phyloP scores from a whole-genome alignment of 2,329 filamentous ascomycete species.

The Neonectria punicea region DNA sequence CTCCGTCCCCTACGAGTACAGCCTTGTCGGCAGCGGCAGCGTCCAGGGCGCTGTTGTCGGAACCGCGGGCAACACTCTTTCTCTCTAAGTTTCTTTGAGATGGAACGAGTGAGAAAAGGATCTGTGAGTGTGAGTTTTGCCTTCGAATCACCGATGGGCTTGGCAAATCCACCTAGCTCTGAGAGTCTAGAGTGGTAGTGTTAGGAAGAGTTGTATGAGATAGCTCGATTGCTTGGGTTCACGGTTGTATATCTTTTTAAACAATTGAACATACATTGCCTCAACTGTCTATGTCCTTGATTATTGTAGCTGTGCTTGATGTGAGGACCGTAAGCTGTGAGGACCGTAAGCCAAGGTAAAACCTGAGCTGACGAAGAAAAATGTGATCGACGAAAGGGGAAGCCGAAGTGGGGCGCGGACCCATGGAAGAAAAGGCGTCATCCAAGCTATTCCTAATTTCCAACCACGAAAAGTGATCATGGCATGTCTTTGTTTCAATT shows the following conservation, averaged over 20 bases:
- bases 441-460: neutral
- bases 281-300: neutral
- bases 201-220: neutral
- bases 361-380: too few species aligned
- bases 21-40: conserved; percentile 60
- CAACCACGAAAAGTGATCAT: neutral
- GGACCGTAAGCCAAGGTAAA: too few species aligned
- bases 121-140: neutral
- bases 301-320: too few species aligned
- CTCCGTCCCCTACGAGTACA: conserved; percentile 62
- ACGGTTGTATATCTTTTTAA: neutral
- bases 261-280: neutral
- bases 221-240: neutral
- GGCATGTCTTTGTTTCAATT: neutral
- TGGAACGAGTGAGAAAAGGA: neutral
- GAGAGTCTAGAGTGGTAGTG: neutral
- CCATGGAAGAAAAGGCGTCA: neutral
- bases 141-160: neutral
- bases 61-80: conserved; percentile 52
- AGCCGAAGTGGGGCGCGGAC: neutral
- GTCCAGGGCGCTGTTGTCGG: conserved; percentile 48
- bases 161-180: neutral
- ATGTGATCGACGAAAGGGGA: neutral
- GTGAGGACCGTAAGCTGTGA: too few species aligned
- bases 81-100: conserved; percentile 41